A percentile compares a stretch with the other conserved stretches of the same genome.
phyloP scores from a whole-genome alignment of 495 filamentous ascomycete species.

The Staphylotrichum tortipilum region DNA sequence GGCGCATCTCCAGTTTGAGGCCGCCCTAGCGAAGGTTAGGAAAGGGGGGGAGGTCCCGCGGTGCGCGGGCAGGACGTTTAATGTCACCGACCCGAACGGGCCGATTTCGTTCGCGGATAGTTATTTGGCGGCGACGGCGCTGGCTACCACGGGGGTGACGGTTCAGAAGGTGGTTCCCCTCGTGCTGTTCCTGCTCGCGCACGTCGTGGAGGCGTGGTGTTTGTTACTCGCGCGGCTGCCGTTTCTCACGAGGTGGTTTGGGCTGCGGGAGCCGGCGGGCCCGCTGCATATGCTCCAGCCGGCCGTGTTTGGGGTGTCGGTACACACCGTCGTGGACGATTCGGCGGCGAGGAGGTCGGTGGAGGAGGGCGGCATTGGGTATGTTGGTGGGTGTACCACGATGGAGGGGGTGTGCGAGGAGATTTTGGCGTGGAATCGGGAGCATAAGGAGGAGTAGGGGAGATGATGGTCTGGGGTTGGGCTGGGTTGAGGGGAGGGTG shows the following conservation, averaged over 20 bases:
- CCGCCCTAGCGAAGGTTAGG: conserved; percentile 31
- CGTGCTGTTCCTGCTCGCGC: conserved; percentile 38
- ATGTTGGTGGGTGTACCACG: conserved; percentile 33
- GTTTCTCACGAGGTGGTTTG: conserved; percentile 24
- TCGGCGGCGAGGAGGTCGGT: conserved; percentile 35
- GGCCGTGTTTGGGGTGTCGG: conserved; percentile 35
- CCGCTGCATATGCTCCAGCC: conserved; percentile 43
- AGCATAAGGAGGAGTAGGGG: conserved; percentile 13
- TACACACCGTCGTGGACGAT: conserved; percentile 41
- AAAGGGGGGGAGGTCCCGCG: conserved; percentile 19
- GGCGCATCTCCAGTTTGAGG: conserved; percentile 49
- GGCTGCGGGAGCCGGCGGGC: conserved; percentile 27
- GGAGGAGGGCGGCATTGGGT: conserved; percentile 46
- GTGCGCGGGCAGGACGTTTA: conserved; percentile 36
- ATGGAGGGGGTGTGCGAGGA: conserved; percentile 47
- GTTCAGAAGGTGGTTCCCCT: conserved; percentile 30
- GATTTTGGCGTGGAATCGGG: conserved; percentile 41
- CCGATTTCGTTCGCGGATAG: conserved; percentile 28
- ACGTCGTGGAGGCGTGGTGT: conserved; percentile 39
- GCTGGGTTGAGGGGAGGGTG: too few species aligned
- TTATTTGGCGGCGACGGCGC: conserved; percentile 17
- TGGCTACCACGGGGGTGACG: conserved; percentile 23
- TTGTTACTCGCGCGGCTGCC: conserved; percentile 22
- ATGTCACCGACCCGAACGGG: conserved; percentile 32
- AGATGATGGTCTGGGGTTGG: too few species aligned